Conservation (phyloP, 345 rosid genomes). For the Bruguiera parviflora region DNA sequence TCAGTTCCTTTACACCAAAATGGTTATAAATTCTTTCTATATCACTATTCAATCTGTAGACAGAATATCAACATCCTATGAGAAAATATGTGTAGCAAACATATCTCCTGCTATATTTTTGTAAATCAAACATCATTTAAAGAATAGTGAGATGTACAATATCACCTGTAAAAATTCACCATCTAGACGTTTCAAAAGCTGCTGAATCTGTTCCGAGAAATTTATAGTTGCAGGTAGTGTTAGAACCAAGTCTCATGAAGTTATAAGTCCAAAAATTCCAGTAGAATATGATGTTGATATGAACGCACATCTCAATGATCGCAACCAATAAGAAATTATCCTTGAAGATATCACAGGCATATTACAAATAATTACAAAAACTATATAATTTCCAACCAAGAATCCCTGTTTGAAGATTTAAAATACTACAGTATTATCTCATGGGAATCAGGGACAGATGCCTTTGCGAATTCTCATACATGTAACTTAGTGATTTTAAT, state of each 20-base stretch:
- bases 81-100: too few species aligned
- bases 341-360: neutral
- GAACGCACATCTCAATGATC: neutral
- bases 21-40: too few species aligned
- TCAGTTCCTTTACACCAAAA: too few species aligned
- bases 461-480: too few species aligned
- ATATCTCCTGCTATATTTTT: too few species aligned
- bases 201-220: slow-evolving; percentile 44
- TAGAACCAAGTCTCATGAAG: neutral
- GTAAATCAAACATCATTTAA: neutral
- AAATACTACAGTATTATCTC: neutral
- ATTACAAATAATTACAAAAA: neutral
- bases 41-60: too few species aligned
- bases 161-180: slow-evolving; percentile 88
- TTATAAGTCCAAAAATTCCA: too few species aligned
- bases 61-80: too few species aligned
- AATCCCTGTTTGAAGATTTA: neutral
- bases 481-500: too few species aligned
- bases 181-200: slow-evolving; percentile 61
- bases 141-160: neutral
- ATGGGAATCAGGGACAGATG: neutral
- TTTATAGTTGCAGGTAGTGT: neutral
- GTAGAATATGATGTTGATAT: neutral
- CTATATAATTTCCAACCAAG: neutral
- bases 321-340: neutral